These are phyloP conservation scores for Globisporangium canariense DNA, from an alignment of 352 stramenopile species.

Conservation along the genomic window DNA sequence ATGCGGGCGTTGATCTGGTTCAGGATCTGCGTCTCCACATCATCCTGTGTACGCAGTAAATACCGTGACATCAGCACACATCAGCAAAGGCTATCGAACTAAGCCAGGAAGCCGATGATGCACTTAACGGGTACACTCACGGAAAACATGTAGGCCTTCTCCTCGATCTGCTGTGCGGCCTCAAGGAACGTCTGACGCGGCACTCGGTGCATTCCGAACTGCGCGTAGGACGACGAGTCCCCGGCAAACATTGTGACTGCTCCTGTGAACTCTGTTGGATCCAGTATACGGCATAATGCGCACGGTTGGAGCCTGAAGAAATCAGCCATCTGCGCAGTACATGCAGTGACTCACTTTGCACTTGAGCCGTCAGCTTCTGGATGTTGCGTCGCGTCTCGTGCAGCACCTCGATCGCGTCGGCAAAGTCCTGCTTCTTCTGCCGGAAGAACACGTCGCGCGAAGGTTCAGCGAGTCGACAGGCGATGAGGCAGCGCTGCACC, in stretches of 20 bases:
- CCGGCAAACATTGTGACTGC: conserved; percentile 14
- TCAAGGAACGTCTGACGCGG: conserved; percentile 12
- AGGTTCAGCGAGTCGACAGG: conserved; percentile 38
- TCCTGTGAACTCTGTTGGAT: conserved; percentile 7
- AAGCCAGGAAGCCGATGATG: too few relatives aligned
- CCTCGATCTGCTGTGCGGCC: conserved; percentile 15
- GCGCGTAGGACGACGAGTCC: conserved; percentile 10
- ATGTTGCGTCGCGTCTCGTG: conserved; percentile 34
- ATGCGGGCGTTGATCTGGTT: conserved; percentile 40
- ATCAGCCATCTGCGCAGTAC: background rate
- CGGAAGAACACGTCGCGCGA: conserved; percentile 55
- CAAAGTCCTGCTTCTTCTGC: conserved; percentile 40
- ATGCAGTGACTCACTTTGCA: conserved; percentile 27
- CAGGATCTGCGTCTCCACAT: conserved; percentile 37
- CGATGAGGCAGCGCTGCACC: conserved; percentile 60
- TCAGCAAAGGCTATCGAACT: too few relatives aligned
- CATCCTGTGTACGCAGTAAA: conserved; percentile 23
- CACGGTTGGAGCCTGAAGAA: background rate
- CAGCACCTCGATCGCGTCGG: conserved; percentile 38
- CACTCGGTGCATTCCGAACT: conserved; percentile 2
- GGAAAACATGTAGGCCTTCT: conserved; percentile 13
- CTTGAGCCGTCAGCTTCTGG: conserved; percentile 40
- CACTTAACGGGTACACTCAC: background rate
- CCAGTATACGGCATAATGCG: background rate
- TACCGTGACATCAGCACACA: too few relatives aligned